Base-by-base conservation (phyloP, 805 yeast genomes). In the Ogataea pini region DNA sequence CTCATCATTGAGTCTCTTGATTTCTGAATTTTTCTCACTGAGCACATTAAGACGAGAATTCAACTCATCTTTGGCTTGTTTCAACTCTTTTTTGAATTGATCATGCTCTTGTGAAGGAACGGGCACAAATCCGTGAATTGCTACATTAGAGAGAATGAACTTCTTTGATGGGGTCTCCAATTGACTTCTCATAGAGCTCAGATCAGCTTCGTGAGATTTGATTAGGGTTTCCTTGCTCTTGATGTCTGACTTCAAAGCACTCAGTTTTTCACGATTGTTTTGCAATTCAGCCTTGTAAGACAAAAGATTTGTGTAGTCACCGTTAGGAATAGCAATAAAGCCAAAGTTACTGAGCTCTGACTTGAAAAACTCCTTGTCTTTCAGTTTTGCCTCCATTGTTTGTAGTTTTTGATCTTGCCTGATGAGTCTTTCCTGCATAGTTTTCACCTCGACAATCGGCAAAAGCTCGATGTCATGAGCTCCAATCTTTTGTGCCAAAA, bases 381-480 rank as follows among this genome's bases (percentile, higher is more conserved):
- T 29, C 12, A 32, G 20, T 19, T 19, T 25, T 13, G 4, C 31
- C 10, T 24, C 22, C 8, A 39, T 17, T 9, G 14, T 7, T 7
- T 16, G 25, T 32, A 39, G 14, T 22, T 37, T 8, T 24, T 17
- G 36, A 17, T 37, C 12, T 37, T 28, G n/a, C n/a, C 22, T 9
- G 18, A 17, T 17, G 20, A 42, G 1, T 32, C 34, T 19, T 16
- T 44, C 33, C 40, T 28, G 25, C 16, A 39, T 5, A 4, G 14
- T 5, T 9, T 2, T 44, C 33, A 25, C 50, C 24, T 55, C 56
- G 1, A 31, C 31, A 17, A 38, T 10, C 9, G 57, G 50, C 20
- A 57, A 14, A 14, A 61, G 41, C 20, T 39, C 55, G 34, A 58
- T 46, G 5, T 57, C 54, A 14, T 50, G 48, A 1, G 56, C 48